Base-by-base conservation (phyloP, 441 rosid species). In the Aquilaria agallochum region DNA sequence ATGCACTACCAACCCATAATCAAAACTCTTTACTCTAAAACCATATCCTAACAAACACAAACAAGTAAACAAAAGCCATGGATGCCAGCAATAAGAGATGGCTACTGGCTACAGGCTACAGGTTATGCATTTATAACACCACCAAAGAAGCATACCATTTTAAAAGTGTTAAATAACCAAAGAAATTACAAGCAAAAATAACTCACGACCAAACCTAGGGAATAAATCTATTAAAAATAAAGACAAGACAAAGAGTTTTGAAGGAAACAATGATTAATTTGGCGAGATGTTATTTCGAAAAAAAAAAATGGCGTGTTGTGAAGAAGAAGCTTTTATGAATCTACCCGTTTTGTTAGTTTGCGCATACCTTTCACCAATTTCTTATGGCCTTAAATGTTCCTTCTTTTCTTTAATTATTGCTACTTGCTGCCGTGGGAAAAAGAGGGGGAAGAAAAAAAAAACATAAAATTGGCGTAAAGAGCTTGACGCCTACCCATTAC, bases 311-410 rank as follows among this genome's bases (percentile, higher is more conserved):
- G 27, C 42, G 7, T 36, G 42, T 36, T 36, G 7, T 36, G 58
- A 64, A 52, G 54, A 58, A 60, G 55, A 40, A 65, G 62, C 33
- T 53, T 56, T 14, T 31, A 11, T 9, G 56, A 42, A 9, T 55
- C 9, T 30, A 45, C 36, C 31, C 31, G 5, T 52, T 54, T 49
- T 56, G 58, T 67, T 59, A 59, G 88, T 79, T 88, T 56, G 57
- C 63, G 53, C 12, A 68, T 71, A 74, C 78, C 81, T 83, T 75
- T 86, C 83, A 74, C 44, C 56, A 33, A 55, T 47, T 13, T 9
- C 15, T 31, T 48, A 50, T 32, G 32, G 42, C 42, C 42, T 20
- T 20, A 20, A 20, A 20, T 20, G 27, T 20, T 20, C 27, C 27
- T 20, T 20, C 27, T 36, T 36, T 36, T 36, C 42, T 36, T 36